phyloP scores from a whole-genome alignment of 1,284 basidiomycete species.

The Papiliotrema fonsecae region DNA sequence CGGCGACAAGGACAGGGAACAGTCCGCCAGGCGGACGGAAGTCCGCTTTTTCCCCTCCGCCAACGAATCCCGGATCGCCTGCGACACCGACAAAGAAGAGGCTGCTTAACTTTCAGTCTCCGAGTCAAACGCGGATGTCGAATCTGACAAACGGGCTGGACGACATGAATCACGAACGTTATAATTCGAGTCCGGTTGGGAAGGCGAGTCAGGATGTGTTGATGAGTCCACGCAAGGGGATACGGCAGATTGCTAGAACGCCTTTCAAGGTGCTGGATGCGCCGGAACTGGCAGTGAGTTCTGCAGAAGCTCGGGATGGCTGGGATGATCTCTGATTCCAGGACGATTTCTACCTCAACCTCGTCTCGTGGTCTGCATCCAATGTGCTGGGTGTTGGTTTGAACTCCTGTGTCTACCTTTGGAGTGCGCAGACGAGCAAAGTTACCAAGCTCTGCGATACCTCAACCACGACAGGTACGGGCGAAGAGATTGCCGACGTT shows the following conservation, averaged over 20 bases:
- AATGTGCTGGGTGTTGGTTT: conserved; percentile 93
- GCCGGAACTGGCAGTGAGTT: conserved; percentile 70
- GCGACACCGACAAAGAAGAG: conserved; percentile 50
- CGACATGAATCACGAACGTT: conserved; percentile 69
- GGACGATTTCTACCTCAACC: conserved; percentile 97
- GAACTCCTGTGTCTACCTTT: conserved; percentile 88
- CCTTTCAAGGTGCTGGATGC: conserved; percentile 97
- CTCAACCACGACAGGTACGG: conserved; percentile 29
- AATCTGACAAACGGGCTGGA: conserved; percentile 45
- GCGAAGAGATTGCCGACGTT: conserved; percentile 53
- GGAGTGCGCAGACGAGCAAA: conserved; percentile 88
- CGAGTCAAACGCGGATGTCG: conserved; percentile 33
- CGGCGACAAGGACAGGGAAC: conserved; percentile 15
- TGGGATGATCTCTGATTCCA: conserved; percentile 14
- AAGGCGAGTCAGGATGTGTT: conserved; percentile 77
- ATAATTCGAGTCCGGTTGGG: conserved; percentile 85
- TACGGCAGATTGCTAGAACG: conserved; percentile 84
- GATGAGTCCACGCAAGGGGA: conserved; percentile 72
- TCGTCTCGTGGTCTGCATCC: conserved; percentile 94
- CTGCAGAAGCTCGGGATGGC: neutral
- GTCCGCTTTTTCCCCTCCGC: conserved; percentile 37
- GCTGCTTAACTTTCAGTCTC: conserved; percentile 51
- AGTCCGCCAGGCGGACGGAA: conserved; percentile 27
- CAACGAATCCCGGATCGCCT: conserved; percentile 34
- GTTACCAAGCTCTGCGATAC: conserved; percentile 92